Evolutionary conservation across 768 basidiomycete species (phyloP), one percentile per base, ranked within the genome.

Genomic region (Phlebiopsis gigantea): DNA sequence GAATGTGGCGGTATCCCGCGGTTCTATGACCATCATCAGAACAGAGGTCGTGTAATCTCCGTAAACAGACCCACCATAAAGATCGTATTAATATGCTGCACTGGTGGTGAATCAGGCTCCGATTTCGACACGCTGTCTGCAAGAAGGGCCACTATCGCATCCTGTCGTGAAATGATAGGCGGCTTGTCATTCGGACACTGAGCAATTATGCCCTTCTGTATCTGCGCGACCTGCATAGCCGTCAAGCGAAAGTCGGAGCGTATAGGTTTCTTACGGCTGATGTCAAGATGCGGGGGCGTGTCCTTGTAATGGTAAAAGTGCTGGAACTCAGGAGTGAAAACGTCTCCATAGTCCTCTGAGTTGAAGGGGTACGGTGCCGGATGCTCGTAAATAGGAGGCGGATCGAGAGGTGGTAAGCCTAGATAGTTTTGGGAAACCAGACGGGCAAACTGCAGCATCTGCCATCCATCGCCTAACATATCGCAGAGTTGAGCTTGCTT

Each of bases 361-460:
- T 51, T 34, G 52, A 57, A 43, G 15, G 44, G 45, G 19, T 29
- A 39, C 4, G 22, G 12, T 2, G 51, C 28, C 9, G 24, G 5
- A 12, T 17, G 17, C 5, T 21, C 45, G 31, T 62, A 62, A 10
- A 43, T 41, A 15, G 61, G 61, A 26, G 46, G 48, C 1, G 54
- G 58, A 28, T 62, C 61, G 28, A 59, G 31, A 2, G 58, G 46
- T 10, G 31, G 29, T 1, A 62, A 58, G 24, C 61, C 61, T 34
- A 59, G 61, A 29, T 62, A 62, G 42, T 42, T 52, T 31, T 59
- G 58, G 9, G 61, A 62, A 14, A 62, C 50, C 9, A 62, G 54
- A 34, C 61, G 57, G 7, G 46, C 21, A 46, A 62, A 59, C 5
- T 31, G 41, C 10, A 46, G 28, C 15, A 56, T 25, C 17, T 45